Base-by-base conservation (phyloP, 2,329 filamentous ascomycete species). In the Pyrenochaeta sp. region DNA sequence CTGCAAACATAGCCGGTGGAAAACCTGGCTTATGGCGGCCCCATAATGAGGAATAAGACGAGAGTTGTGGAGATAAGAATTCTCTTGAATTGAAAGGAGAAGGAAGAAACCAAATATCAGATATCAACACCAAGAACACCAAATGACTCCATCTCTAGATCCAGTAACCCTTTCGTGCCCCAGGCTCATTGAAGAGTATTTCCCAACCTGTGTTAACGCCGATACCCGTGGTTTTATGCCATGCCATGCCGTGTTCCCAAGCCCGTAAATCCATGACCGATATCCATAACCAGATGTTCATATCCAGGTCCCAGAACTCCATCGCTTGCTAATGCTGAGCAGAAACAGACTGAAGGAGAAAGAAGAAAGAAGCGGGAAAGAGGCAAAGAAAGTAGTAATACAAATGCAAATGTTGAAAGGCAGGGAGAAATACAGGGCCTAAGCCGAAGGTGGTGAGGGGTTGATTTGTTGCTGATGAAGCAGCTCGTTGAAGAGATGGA, bases 141-240 rank as follows among this genome's bases (percentile, higher is more conserved):
- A 36, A 57, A 46, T 4, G 40, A 52, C 45, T 46, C 46, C 46
- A 32, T 46, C 45, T 52, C 56, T 51, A 52, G 45, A 36, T 21
- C 15, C 32, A 11, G 29, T 51, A 51, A 32, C 40, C 51, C 45
- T 4, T 17, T 40, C 47, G 39, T 56, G 36, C 39, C 39, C 37
- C 36, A 47, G 36, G 54, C 54, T 56, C 57, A 58, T 23, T 54
- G 57, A 60, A 62, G 60, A 62, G 60, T 51, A 48, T 57, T 32
- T 48, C 36, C 51, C 23, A 14, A 33, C 39, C 23, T 42, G 42
- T 50, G n/a, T 46, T 43, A 33, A 39, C 45, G 31, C 40, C 21
- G 14, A 29, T 30, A 27, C n/a, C 21, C 27, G 10, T 42, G 23
- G 29, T 42, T 42, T 42, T n/a, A 31, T 42, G 27, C 7, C 43